Percentiles rank a stretch among this genome's conserved stretches.
phyloP scores from a whole-genome alignment of 2,329 filamentous ascomycete genomes.

The Ceratocystis eucalypticola region DNA sequence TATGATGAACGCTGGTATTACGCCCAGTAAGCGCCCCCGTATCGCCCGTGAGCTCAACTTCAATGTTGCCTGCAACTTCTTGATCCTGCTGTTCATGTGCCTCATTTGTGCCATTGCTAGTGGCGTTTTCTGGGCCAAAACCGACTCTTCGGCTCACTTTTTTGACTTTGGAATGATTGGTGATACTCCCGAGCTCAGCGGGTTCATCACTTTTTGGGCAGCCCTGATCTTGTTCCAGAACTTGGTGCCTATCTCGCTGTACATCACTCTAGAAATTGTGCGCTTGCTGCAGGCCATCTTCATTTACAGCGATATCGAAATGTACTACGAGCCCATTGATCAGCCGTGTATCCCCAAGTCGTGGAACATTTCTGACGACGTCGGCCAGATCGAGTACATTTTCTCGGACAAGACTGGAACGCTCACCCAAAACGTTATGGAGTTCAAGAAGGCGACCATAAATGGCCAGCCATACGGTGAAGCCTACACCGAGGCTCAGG shows the following conservation, averaged over 20 bases:
- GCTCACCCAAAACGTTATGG: constrained; percentile 97
- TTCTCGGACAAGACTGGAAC: constrained; percentile 98
- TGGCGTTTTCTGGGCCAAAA: constrained; percentile 65
- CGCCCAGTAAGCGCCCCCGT: constrained; percentile 81
- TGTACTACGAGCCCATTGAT: constrained; percentile 94
- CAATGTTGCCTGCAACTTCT: constrained; percentile 94
- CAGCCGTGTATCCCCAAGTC: constrained; percentile 94
- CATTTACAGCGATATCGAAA: constrained; percentile 88
- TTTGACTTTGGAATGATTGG: constrained; percentile 84
- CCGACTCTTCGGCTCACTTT: constrained; percentile 58
- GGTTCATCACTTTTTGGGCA: constrained; percentile 95
- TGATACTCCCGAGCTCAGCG: constrained; percentile 59
- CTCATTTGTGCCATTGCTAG: constrained; percentile 72
- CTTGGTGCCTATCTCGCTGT: constrained; percentile 93
- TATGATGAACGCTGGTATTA: constrained; percentile 96
- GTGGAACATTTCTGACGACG: constrained; percentile 97
- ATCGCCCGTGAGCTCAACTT: constrained; percentile 91
- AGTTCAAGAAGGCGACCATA: constrained; percentile 96
- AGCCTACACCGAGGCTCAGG: constrained; percentile 92
- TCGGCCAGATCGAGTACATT: constrained; percentile 97
- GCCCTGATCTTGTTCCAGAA: constrained; percentile 94
- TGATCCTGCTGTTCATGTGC: constrained; percentile 80
- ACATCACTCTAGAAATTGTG: constrained; percentile 93
- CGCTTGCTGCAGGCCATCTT: constrained; percentile 87
- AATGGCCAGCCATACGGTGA: constrained; percentile 95